These are phyloP conservation scores for Kurtzmaniella quercitrusa DNA, from an alignment of 1,139 yeast genomes.

Conservation along the genomic window DNA sequence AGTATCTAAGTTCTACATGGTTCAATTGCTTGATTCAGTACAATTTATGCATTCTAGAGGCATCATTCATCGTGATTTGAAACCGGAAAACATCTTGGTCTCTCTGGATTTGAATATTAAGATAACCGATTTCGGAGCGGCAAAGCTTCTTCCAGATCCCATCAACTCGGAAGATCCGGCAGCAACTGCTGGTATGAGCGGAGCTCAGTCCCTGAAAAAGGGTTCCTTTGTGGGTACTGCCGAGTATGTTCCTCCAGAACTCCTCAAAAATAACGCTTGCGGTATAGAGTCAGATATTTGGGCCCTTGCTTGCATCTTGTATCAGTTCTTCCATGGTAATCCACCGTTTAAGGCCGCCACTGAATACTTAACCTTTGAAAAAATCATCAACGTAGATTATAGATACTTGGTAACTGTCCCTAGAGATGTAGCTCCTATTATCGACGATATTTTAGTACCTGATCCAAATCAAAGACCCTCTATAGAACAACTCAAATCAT, in stretches of 20 bases:
- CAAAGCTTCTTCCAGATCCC: conserved; percentile 54
- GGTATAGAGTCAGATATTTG: conserved; percentile 91
- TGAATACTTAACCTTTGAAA: conserved; percentile 91
- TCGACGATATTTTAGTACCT: conserved; percentile 61
- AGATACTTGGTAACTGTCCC: conserved; percentile 74
- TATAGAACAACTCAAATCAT: conserved; percentile 31
- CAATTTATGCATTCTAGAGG: conserved; percentile 80
- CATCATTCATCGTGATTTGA: conserved; percentile 88
- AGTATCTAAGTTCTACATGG: conserved; percentile 68
- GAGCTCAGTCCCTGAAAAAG: conserved; percentile 40
- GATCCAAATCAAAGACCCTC: conserved; percentile 33
- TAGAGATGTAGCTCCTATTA: conserved; percentile 53
- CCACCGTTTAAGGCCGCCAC: conserved; percentile 98
- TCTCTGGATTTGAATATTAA: conserved; percentile 78
- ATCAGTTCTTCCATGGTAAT: conserved; percentile 87
- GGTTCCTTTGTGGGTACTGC: conserved; percentile 66
- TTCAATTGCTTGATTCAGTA: conserved; percentile 83
- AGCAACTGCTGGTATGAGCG: background rate
- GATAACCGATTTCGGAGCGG: conserved; percentile 98
- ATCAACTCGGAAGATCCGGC: conserved; percentile 19
- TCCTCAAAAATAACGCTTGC: conserved; percentile 74
- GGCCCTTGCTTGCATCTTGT: conserved; percentile 94
- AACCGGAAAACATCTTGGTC: conserved; percentile 88
- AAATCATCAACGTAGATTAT: conserved; percentile 79
- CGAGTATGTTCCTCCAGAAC: conserved; percentile 86